Evolutionary conservation across 1,284 basidiomycete species (phyloP), one percentile per base, ranked within the genome.

Genomic region (Apiotrichum siamense): DNA sequence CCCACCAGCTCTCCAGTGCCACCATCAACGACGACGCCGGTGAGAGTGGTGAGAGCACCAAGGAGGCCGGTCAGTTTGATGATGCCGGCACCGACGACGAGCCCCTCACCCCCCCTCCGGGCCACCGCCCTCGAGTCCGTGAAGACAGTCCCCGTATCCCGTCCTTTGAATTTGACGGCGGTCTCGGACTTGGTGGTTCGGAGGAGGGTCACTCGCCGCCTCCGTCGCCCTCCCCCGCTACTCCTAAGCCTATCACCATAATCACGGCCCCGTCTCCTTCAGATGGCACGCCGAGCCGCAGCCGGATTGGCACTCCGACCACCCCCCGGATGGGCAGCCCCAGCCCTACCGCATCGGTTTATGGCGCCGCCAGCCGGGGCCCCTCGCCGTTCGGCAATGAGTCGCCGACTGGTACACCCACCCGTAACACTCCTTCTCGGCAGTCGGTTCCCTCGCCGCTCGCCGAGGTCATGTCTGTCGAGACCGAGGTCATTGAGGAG

Each of bases 61-160:
- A 11, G 33, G 7, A 11, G n/a, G n/a, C n/a, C n/a, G 24, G 21
- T 4, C 27, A 26, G 25, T 27, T 20, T 11, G 43, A 42, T 17
- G 29, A 48, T 12, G 12, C n/a, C n/a, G n/a, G n/a, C 9, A 26
- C 36, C 7, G 51, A 48, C 20, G 60, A 66, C 17, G 60, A 64
- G 25, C 66, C 69, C 3, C 55, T 70, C 47, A 73, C 70, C 3
- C 71, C 71, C 17, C 67, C 72, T 3, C 63, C 64, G 1, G 4
- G 18, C 20, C 25, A 50, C 3, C 24, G 37, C 5, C 49, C 26
- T 13, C 33, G 29, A 38, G 40, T 41, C 3, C 48, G 58, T 29
- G 52, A 61, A 44, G 62, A 67, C 6, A 67, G 62, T 36, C 70
- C 71, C 1, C 64, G 64, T 1, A 62, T 75, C 40, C 73, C 73